Base-by-base conservation (phyloP, 208 protist genomes). In the Leishmania mexicana region DNA sequence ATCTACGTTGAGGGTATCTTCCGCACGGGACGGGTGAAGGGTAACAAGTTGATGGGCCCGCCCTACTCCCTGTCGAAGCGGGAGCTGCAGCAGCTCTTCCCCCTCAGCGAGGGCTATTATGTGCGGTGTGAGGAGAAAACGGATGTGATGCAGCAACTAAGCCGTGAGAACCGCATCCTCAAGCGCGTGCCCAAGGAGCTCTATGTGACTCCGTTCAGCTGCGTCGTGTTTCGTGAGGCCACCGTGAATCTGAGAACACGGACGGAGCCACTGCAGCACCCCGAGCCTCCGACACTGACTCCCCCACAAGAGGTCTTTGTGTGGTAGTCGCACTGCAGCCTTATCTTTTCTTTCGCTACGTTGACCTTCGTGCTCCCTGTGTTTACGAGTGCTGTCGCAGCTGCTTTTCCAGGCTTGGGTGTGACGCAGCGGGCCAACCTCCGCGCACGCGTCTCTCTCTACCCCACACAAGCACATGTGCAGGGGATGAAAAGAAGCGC, bases 1-100 rank as follows among this genome's bases (percentile, higher is more conserved):
- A 88, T 97, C 21, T 98, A 98, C 83, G 91, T 97, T 24, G 95
- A 98, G 85, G 95, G 95, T 42, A 94, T 93, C 65, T 98, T 94
- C 81, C 91, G 93, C 74, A 98, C 95, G 0, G 95, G 93, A 0
- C 85, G 95, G 4, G 93, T 98, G 71, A 89, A 88, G 62, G 92
- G 91, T 40, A 98, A 97, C 83, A 94, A 90, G 80, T n/a, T 90
- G 78, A 73, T 58, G 28, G 95, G 95, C 38, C 95, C 95, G 49
- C 95, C 95, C 8, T 98, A 89, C 81, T 78, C 87, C 5, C 74
- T 98, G 19, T 96, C 93, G 19, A 78, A 78, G 68, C 87, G 81
- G 75, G 92, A 98, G 67, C 81, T 98, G n/a, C 74, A 92, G 78
- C 79, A 92, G 53, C 89, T 96, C n/a, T 98, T 96, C 72, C 92